Evolutionary conservation across 768 basidiomycete species (phyloP).

Genomic region (Dictyophora rubrovolvata): DNA sequence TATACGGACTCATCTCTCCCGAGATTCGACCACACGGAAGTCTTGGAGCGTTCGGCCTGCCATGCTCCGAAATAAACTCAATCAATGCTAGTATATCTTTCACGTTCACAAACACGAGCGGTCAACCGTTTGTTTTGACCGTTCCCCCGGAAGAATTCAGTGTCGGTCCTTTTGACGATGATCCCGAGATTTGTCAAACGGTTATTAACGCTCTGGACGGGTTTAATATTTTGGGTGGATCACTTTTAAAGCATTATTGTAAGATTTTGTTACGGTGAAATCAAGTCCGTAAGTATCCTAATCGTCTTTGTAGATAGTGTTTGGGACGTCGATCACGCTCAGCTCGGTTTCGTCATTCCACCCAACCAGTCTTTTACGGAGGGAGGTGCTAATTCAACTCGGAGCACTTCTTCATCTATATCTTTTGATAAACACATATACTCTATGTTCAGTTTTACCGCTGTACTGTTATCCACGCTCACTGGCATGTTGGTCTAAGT

Average conservation of each 20-base stretch:
- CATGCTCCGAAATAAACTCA: slow-evolving; percentile 35
- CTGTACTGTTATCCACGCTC: too few species aligned
- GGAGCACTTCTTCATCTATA: too few species aligned
- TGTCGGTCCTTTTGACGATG: slow-evolving; percentile 45
- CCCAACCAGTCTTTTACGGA: neutral
- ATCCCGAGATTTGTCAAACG: slow-evolving; percentile 42
- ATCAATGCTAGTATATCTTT: slow-evolving; percentile 45
- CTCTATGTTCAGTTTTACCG: too few species aligned
- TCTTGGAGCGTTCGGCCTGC: slow-evolving; percentile 43
- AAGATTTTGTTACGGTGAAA: neutral
- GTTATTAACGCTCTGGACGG: slow-evolving; percentile 52
- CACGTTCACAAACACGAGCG: slow-evolving; percentile 38
- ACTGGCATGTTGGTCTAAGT: too few species aligned
- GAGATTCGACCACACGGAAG: slow-evolving; percentile 39
- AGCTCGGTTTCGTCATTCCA: slow-evolving; percentile 36
- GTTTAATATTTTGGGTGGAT: slow-evolving; percentile 40
- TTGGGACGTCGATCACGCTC: slow-evolving; percentile 41
- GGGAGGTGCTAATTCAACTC: too few species aligned
- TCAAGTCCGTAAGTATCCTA: neutral
- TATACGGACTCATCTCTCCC: slow-evolving; percentile 47
- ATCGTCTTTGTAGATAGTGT: slow-evolving; percentile 27
- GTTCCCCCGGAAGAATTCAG: slow-evolving; percentile 47
- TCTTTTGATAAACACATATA: too few species aligned
- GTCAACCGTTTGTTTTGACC: slow-evolving; percentile 42
- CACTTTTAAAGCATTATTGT: slow-evolving; percentile 47